Conservation (phyloP, 129 eudicot genomes). For the Artemisia annua region DNA sequence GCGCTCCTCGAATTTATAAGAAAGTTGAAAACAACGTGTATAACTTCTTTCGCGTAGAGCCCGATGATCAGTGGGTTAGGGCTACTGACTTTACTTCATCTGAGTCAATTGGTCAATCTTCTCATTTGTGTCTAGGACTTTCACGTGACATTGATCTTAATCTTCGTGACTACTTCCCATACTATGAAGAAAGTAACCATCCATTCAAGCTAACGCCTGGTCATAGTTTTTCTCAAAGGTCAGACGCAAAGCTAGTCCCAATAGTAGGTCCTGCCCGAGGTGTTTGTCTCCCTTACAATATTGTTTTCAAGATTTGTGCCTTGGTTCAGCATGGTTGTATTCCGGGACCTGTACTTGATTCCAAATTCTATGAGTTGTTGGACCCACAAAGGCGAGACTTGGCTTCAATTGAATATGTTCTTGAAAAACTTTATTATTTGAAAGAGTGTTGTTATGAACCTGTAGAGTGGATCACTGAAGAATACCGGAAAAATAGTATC, state of each 20-base stretch:
- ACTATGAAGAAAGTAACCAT: constrained; percentile 44
- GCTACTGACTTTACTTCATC: constrained; percentile 75
- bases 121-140: constrained; percentile 71
- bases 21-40: constrained; percentile 29
- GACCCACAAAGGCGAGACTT: constrained; percentile 49
- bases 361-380: constrained; percentile 47
- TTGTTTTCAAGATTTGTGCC: constrained; percentile 55
- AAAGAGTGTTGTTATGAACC: constrained; percentile 87
- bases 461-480: constrained; percentile 55
- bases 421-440: constrained; percentile 54
- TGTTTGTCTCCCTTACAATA: constrained; percentile 47
- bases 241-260: constrained; percentile 53
- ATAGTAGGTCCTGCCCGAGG: constrained; percentile 52
- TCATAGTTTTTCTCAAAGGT: constrained; percentile 42
- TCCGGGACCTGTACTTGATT: constrained; percentile 69
- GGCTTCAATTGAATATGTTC: constrained; percentile 52
- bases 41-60: constrained; percentile 42
- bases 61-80: constrained; percentile 80
- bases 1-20: constrained; percentile 73
- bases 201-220: constrained; percentile 45
- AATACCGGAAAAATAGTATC: constrained; percentile 37
- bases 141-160: constrained; percentile 43
- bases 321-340: constrained; percentile 86
- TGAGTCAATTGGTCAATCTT: constrained; percentile 68
- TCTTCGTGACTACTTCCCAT: constrained; percentile 49